Evolutionary conservation across 1,284 basidiomycete species (phyloP), one percentile per base, ranked within the genome.

Genomic region (Cystobasidiaceae sp.): DNA sequence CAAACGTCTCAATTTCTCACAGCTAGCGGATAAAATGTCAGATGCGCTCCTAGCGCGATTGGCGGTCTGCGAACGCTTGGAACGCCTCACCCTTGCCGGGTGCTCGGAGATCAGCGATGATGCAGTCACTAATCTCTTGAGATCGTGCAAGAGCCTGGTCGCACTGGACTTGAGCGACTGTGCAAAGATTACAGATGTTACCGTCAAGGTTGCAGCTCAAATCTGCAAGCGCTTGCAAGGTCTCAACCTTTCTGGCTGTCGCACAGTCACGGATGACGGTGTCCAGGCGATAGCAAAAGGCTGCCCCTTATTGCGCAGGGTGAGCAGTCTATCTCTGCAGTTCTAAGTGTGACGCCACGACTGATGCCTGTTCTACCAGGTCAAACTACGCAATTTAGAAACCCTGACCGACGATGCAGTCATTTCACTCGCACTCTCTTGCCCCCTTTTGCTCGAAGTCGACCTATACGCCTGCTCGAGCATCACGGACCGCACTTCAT

Each of bases 361-460:
- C 33, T n/a, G 11, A 52, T 67, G 45, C 51, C 46, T 3, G 44
- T 27, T 6, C 23, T 9, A 13, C 8, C 83, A 93, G 74, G 88
- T 96, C 76, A 97, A 97, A 77, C 81, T 97, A 49, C 86, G 85
- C 70, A 85, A 85, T 62, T 82, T 93, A 51, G 84, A 85, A 63
- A 80, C 82, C 34, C 78, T 97, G 66, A 92, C 93, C 0, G 89
- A 94, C 72, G 78, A 77, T n/a, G 83, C 92, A 13, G 81, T 98
- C 67, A 84, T 86, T 33, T 82, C 84, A 17, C 82, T 99, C 49
- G 88, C 90, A n/a, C 82, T 83, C 65, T 80, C 82, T 6, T 97
- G 93, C 74, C 89, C 90, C 0, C 82, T 93, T 37, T 82, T 99
- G 19, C 83, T 98, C 59, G 96, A 99, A 78, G 86, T 97, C 70